Conservation (phyloP, 2,329 filamentous ascomycete species). For the Alternaria gansuensis region DNA sequence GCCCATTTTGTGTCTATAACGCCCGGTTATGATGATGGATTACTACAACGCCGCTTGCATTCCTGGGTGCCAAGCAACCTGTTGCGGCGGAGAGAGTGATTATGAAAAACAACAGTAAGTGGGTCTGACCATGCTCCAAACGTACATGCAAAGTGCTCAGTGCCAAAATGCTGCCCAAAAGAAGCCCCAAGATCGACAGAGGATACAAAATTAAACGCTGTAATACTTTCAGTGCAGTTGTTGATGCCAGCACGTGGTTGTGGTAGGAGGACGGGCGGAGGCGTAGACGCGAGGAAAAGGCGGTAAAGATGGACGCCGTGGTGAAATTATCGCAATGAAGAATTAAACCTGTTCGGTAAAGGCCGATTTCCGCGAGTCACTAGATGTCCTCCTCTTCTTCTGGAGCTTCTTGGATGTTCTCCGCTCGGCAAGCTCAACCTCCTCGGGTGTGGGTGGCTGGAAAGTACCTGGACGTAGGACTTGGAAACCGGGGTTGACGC, state of each 20-base stretch:
- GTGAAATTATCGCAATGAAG: conserved; percentile 25
- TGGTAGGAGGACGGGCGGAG: conserved; percentile 34
- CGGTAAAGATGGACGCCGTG: conserved; percentile 18
- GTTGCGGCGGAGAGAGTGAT: conserved; percentile 11
- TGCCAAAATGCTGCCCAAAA: conserved; percentile 18
- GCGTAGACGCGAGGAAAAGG: conserved; percentile 28
- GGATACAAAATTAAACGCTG: conserved; percentile 39
- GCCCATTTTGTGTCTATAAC: conserved; percentile 22
- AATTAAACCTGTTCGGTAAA: conserved; percentile 51
- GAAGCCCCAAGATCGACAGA: conserved; percentile 26
- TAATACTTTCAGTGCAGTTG: conserved; percentile 37
- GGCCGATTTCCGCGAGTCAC: conserved; percentile 44
- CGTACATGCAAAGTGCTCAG: conserved; percentile 24
- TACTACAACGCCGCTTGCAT: conserved; percentile 19
- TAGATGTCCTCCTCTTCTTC: conserved; percentile 53
- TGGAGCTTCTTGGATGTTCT: conserved; percentile 54
- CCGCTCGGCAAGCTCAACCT: conserved; percentile 43
- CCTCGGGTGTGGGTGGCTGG: conserved; percentile 43
- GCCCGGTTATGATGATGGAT: conserved; percentile 18
- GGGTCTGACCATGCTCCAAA: conserved; percentile 14
- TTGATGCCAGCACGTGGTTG: conserved; percentile 27
- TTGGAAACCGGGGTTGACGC: conserved; percentile 56
- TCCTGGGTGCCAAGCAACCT: conserved; percentile 17
- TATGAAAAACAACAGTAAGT: conserved; percentile 13
- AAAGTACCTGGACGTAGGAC: conserved; percentile 54